Percentiles rank a stretch among this genome's conserved stretches.
phyloP scores from a whole-genome alignment of 164 flowering plant genomes.

The Vitis labrusca region DNA sequence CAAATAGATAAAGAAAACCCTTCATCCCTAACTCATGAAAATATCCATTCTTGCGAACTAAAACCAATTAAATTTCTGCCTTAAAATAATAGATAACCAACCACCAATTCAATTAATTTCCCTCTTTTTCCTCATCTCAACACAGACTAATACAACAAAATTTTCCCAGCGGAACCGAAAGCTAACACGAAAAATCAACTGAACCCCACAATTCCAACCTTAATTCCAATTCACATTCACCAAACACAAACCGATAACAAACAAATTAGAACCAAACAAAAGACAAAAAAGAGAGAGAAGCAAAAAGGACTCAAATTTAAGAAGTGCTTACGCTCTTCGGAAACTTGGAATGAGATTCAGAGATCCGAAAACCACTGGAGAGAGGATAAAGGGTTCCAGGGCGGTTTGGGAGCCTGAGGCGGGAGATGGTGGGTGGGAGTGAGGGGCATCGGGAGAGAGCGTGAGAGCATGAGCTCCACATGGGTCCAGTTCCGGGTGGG shows the following conservation, averaged over 20 bases:
- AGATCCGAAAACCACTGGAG: conserved; percentile 22
- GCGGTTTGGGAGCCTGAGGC: conserved; percentile 26
- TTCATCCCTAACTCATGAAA: too few relatives aligned
- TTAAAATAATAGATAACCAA: too few relatives aligned
- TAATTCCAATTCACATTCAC: not conserved
- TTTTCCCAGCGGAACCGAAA: not conserved
- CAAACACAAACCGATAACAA: not conserved
- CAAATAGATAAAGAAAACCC: too few relatives aligned
- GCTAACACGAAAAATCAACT: not conserved
- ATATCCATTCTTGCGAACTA: too few relatives aligned
- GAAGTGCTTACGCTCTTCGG: conserved; percentile 21
- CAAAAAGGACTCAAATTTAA: not conserved
- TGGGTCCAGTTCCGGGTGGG: conserved; percentile 11
- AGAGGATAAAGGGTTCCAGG: conserved; percentile 11
- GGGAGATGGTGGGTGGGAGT: conserved; percentile 13
- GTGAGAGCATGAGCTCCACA: conserved; percentile 49
- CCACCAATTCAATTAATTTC: too few relatives aligned
- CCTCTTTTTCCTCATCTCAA: too few relatives aligned
- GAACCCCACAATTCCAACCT: not conserved
- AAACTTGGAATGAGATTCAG: conserved; percentile 19
- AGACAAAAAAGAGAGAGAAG: not conserved
- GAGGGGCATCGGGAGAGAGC: conserved; percentile 37
- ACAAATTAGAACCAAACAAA: not conserved
- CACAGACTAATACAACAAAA: too few relatives aligned
- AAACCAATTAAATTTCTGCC: too few relatives aligned